A percentile compares a stretch with the other conserved stretches of the same genome.
Evolutionary conservation across 2,329 filamentous ascomycete species (phyloP).

Genomic region (Tolypocladium endophyticum): DNA sequence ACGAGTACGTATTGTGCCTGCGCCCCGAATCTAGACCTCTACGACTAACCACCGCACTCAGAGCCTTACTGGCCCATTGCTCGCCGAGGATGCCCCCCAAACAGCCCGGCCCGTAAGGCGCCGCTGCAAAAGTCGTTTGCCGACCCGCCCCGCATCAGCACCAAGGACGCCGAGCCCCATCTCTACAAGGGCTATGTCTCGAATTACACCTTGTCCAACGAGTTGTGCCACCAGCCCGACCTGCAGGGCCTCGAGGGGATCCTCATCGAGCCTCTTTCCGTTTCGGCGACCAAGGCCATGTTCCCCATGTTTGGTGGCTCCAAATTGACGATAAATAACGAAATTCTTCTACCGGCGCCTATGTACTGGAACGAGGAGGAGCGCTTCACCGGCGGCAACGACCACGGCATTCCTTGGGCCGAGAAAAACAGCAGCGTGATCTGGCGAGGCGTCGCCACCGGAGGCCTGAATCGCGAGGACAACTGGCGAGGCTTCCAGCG

Average conservation of each 20-base stretch:
- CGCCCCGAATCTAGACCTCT: too few relatives aligned
- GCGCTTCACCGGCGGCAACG: slow-evolving; percentile 47
- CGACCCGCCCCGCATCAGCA: slow-evolving; percentile 31
- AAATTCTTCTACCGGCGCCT: slow-evolving; percentile 57
- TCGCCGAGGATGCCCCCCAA: slow-evolving; percentile 49
- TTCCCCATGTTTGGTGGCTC: slow-evolving; percentile 60
- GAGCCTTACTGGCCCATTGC: slow-evolving; percentile 48
- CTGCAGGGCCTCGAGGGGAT: slow-evolving; percentile 54
- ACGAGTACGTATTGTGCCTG: slow-evolving; percentile 27
- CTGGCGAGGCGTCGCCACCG: slow-evolving; percentile 60
- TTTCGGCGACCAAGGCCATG: slow-evolving; percentile 44
- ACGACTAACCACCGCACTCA: background rate
- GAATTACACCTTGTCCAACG: slow-evolving; percentile 50
- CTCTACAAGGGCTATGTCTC: slow-evolving; percentile 46
- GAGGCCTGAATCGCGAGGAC: slow-evolving; percentile 44
- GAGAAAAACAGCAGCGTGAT: slow-evolving; percentile 43
- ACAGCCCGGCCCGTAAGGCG: slow-evolving; percentile 46
- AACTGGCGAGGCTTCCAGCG: slow-evolving; percentile 68
- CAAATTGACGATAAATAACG: slow-evolving; percentile 59
- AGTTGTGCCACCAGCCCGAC: slow-evolving; percentile 57
- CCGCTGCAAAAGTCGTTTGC: slow-evolving; percentile 32
- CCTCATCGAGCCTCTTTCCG: slow-evolving; percentile 49
- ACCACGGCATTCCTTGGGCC: slow-evolving; percentile 44
- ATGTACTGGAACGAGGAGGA: slow-evolving; percentile 59
- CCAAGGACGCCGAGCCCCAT: slow-evolving; percentile 35